Evolutionary conservation across 2,329 filamentous ascomycete species (phyloP), one percentile per base, ranked within the genome.

Genomic region (Aureobasidium sp.): DNA sequence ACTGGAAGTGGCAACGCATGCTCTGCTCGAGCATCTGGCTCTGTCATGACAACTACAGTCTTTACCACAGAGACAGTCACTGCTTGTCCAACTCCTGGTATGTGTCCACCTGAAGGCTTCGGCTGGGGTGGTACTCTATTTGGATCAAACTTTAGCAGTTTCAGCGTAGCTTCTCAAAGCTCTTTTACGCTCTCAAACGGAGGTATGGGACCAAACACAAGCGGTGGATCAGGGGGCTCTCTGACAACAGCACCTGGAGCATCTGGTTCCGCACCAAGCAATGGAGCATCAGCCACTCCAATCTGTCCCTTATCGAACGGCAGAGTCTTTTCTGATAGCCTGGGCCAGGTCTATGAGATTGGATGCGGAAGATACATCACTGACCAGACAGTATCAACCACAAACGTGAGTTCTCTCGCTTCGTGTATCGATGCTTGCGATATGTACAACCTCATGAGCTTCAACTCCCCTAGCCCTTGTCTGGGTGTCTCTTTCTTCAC

Each of bases 351-450:
- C 8, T 67, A 66, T 54, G 55, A 56, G 34, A 59, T 67, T 21
- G 39, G 56, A 19, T 67, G 64, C 55, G 55, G 59, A 49, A 57
- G 52, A 2, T 42, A 51, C 29, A 59, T 60, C 49, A 57, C 59
- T 2, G 59, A 61, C 40, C 24, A 22, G 1, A 62, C 57, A 2
- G 24, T 67, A 8, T 57, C 55, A 11, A 59, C 57, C 11, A 59
- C 58, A 11, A 61, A 60, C 6, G 57, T 61, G 19, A 47, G 50
- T 40, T 61, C 57, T 8, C 55, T 66, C 21, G 48, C 54, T 6
- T 57, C 55, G 22, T 67, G 65, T 37, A 64, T 65, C 45, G 54
- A 59, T 21, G 57, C 62, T n/a, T 67, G 65, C 55, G 63, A 66
- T 53, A 60, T 60, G 56, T 65, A 61, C 56, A 67, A 66, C 42